A percentile compares a stretch with the other conserved stretches of the same genome.
Conservation (phyloP, 768 basidiomycete species). For the Tricholoma hemisulphureum region DNA sequence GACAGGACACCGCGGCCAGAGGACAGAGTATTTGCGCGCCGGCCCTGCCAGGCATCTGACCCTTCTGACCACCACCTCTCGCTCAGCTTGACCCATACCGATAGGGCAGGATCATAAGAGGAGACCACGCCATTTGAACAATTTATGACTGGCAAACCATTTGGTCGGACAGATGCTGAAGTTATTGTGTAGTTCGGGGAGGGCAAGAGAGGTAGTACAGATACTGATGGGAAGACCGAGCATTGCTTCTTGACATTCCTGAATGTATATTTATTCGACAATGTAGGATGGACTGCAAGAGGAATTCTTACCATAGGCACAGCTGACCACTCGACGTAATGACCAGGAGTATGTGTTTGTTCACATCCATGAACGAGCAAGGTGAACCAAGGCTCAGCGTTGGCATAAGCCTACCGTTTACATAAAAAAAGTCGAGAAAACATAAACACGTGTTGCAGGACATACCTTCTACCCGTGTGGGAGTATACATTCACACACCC, state of each 20-base stretch:
- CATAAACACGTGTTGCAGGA: not conserved
- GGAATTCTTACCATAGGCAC: constrained; percentile 64
- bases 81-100: constrained; percentile 71
- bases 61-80: constrained; percentile 85
- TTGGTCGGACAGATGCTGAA: constrained; percentile 67
- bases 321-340: constrained; percentile 72
- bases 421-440: not conserved
- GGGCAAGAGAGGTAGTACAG: constrained; percentile 58
- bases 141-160: constrained; percentile 75
- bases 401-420: constrained; percentile 65
- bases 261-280: constrained; percentile 3
- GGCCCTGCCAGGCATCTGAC: constrained; percentile 79
- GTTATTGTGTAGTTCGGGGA: constrained; percentile 61
- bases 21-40: constrained; percentile 44
- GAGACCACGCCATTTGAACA: constrained; percentile 77
- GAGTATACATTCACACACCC: constrained; percentile 84
- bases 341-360: constrained; percentile 62
- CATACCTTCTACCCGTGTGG: constrained; percentile 77
- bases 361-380: constrained; percentile 65
- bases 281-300: not conserved
- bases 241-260: constrained; percentile 77
- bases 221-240: constrained; percentile 64
- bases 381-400: constrained; percentile 71
- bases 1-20: constrained; percentile 54
- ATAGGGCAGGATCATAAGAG: constrained; percentile 70